phyloP scores from a whole-genome alignment of 441 rosid genomes.

The Syzygium malaccense region DNA sequence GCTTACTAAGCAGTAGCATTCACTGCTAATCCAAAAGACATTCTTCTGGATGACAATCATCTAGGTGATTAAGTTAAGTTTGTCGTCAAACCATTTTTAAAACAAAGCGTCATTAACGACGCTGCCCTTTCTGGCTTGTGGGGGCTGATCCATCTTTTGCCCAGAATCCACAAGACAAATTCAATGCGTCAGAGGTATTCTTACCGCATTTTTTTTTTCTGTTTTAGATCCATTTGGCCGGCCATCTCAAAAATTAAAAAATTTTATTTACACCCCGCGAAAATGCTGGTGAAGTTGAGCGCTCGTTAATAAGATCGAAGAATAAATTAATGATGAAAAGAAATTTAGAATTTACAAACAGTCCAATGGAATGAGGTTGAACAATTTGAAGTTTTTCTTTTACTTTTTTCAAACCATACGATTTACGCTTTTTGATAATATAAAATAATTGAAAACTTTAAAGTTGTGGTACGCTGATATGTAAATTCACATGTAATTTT shows the following conservation, averaged over 20 bases:
- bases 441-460: neutral
- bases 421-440: neutral
- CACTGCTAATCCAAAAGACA: neutral
- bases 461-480: neutral
- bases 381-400: neutral
- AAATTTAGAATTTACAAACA: neutral
- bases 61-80: too few species aligned
- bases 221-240: neutral
- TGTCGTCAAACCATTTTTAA: neutral
- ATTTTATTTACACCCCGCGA: neutral
- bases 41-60: neutral
- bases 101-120: neutral
- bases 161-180: neutral
- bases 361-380: neutral
- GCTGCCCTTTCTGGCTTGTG: neutral
- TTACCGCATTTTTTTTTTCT: neutral
- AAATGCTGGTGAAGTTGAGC: neutral
- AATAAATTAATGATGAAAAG: neutral
- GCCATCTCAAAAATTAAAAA: neutral
- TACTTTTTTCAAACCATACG: neutral
- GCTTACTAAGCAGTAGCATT: neutral
- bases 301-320: neutral
- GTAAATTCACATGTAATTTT: neutral
- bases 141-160: neutral
- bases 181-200: neutral